Percentiles rank a stretch among this genome's conserved stretches.
Evolutionary conservation across 2,329 filamentous ascomycete genomes (phyloP).

Genomic region (Thielaviopsis musarum): DNA sequence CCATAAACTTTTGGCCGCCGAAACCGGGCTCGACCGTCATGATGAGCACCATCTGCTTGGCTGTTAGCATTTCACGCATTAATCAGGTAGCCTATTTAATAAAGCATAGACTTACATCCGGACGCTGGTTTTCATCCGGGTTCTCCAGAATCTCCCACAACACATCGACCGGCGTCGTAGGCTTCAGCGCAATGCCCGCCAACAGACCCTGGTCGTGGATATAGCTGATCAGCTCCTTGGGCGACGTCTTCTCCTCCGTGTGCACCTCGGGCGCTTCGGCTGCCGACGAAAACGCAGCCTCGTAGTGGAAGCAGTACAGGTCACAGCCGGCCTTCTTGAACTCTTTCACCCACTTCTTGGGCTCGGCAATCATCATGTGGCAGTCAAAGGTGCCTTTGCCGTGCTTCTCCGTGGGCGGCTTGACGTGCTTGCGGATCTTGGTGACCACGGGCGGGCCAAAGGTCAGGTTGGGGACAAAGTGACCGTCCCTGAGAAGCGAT

Average conservation of each 20-base stretch:
- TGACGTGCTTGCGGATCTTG: slow-evolving; percentile 78
- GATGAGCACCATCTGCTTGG: slow-evolving; percentile 74
- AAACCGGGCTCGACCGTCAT: slow-evolving; percentile 99
- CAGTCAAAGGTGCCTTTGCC: slow-evolving; percentile 93
- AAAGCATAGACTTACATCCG: slow-evolving; percentile 52
- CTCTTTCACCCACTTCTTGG: slow-evolving; percentile 94
- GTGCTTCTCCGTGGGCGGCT: slow-evolving; percentile 48
- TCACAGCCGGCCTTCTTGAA: slow-evolving; percentile 91
- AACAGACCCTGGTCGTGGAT: slow-evolving; percentile 80
- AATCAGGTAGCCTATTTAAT: neutral
- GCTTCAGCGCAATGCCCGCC: slow-evolving; percentile 92
- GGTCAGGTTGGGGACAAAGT: slow-evolving; percentile 97
- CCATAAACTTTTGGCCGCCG: slow-evolving; percentile 97
- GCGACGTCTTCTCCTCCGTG: slow-evolving; percentile 57
- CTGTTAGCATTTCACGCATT: slow-evolving; percentile 10
- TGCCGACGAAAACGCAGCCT: slow-evolving; percentile 78
- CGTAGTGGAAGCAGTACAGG: slow-evolving; percentile 99
- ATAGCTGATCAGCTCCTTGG: slow-evolving; percentile 71
- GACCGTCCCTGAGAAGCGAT: slow-evolving; percentile 57
- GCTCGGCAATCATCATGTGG: slow-evolving; percentile 99
- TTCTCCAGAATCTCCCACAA: slow-evolving; percentile 78
- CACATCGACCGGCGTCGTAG: slow-evolving; percentile 76
- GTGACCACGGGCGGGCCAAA: slow-evolving; percentile 91
- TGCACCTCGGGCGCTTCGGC: slow-evolving; percentile 60
- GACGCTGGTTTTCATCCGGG: slow-evolving; percentile 53